Evolutionary conservation across 495 filamentous ascomycete species (phyloP), one percentile per base, ranked within the genome.

Genomic region (Penicillium antarcticum): DNA sequence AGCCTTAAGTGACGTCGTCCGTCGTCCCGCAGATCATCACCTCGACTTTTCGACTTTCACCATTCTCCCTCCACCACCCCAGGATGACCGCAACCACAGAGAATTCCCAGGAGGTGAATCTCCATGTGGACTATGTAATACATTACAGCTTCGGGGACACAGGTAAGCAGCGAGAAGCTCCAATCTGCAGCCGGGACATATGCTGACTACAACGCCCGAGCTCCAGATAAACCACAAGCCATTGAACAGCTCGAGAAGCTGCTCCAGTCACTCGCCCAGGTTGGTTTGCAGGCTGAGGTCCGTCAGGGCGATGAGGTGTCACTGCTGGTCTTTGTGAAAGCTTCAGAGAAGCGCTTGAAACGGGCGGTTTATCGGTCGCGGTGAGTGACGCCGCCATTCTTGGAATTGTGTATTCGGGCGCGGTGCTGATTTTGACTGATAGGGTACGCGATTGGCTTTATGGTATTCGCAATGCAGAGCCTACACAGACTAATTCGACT

Each of bases 381-480:
- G 83, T 84, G 54, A 56, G 72, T 65, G 45, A 23, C 14, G 4
- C 33, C 32, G 31, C 39, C 43, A 36, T 16, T 10, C 42, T 33
- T 10, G 17, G 21, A 3, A 18, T 43, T 48, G 32, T 48, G 36
- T 29, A 29, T 10, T 7, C 8, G 26, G 1, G 8, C 26, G 42
- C 16, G 21, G 21, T 48, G 33, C 46, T 57, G 24, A 44, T 36
- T 39, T 43, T 36, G 19, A 11, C 9, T 66, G 0, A 62, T 57
- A 91, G 94, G 43, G 85, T 97, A 40, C 90, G 91, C 61, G 95
- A 98, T 73, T 98, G 94, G 94, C 86, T 97, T 21, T 87, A 92
- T 71, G 91, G 94, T 29, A 87, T 97, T 33, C 86, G 91, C 36
- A 77, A 85, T 53, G 77, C 79, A 13, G 87, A 92, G 24, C 95